phyloP scores from a whole-genome alignment of 495 filamentous ascomycete species.

The Xylaria grammica region DNA sequence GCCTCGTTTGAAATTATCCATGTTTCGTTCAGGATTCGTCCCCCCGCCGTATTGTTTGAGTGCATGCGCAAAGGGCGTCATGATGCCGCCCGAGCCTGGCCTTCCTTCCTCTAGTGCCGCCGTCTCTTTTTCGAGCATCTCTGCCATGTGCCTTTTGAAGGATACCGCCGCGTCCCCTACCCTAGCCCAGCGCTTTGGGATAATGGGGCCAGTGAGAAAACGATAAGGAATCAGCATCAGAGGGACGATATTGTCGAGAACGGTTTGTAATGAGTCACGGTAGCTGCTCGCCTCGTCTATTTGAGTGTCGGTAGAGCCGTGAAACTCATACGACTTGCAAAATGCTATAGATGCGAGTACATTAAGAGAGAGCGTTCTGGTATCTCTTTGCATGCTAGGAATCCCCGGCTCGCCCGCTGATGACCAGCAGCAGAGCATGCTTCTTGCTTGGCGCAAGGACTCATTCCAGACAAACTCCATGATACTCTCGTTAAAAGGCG shows the following conservation, averaged over 20 bases:
- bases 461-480: conserved; percentile 49
- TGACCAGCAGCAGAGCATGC: conserved; percentile 46
- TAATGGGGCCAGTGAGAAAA: too few species aligned
- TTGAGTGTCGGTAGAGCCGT: conserved; percentile 18
- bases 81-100: too few species aligned
- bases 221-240: conserved; percentile 21
- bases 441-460: conserved; percentile 40
- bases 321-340: conserved; percentile 40
- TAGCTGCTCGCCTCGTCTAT: conserved; percentile 25
- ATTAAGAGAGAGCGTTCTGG: conserved; percentile 40
- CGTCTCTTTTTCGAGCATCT: too few species aligned
- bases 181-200: too few species aligned
- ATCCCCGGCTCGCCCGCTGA: conserved; percentile 14
- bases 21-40: too few species aligned
- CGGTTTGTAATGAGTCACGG: conserved; percentile 30
- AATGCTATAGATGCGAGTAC: conserved; percentile 43
- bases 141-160: too few species aligned
- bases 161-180: too few species aligned
- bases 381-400: conserved; percentile 28
- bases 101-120: too few species aligned
- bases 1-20: too few species aligned
- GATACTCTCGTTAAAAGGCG: conserved; percentile 51
- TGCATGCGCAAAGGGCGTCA: too few species aligned
- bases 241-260: conserved; percentile 30
- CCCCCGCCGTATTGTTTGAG: too few species aligned